Base-by-base conservation (phyloP, 139 green algal species). In the Coelastrella sp. region DNA sequence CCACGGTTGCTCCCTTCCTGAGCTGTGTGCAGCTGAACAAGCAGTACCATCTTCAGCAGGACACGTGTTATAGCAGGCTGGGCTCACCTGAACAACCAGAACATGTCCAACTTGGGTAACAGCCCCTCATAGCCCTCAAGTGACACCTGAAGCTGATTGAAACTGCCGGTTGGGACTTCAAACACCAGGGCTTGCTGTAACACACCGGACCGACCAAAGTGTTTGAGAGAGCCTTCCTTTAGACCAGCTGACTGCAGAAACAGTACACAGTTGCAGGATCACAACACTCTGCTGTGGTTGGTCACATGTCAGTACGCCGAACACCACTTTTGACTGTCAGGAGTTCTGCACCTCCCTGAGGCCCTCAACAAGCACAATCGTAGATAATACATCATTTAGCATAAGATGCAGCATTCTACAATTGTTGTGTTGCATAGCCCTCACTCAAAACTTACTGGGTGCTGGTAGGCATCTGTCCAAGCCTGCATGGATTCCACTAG, bases 91-190 rank as follows among this genome's bases (percentile, higher is more conserved):
- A 94, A 53, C 9, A 96, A 68, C 62, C 81, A 92, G 34, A 86
- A 92, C 66, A 97, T 87, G 76, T 98, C 94, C 63, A 96, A 82
- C 78, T 96, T 98, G 45, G 94, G 93, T 43, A 98, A 87, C 87
- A 92, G 90, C 1, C 94, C 94, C 17, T 88, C 79, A 27, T 75
- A 60, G 4, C 91, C 93, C 51, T 94, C 84, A 40, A 94, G 74
- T 21, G 88, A 78, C n/a, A 95, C 60, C 77, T 95, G 78, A 25
- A 89, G 43, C 23, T 72, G 48, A 78, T 87, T 68, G 67, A 85
- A 79, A 5, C 4, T 41, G 15, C 63, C 63, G n/a, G 50, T 43
- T 0, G 78, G 53, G 34, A 92, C 51, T 78, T 96, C 89, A 11
- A 96, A 38, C 35, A 96, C 89, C n/a, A 97, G 27, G 1, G 91